phyloP scores from a whole-genome alignment of 768 basidiomycete species.

The Psilocybe sp. region DNA sequence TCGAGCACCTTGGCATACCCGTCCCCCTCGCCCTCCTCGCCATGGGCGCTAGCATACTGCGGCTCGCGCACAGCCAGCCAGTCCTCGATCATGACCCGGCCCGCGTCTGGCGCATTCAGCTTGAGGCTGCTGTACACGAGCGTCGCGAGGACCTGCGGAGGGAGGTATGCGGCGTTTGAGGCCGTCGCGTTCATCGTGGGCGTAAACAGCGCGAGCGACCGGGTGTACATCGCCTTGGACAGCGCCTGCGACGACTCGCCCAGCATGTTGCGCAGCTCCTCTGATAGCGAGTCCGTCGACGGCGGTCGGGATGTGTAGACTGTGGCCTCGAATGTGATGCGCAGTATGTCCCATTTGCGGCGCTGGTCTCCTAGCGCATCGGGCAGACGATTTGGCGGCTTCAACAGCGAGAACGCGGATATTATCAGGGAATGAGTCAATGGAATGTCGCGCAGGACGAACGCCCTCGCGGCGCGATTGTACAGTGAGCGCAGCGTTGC shows the following conservation, averaged over 20 bases:
- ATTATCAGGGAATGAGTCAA: constrained; percentile 63
- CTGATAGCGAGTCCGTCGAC: constrained; percentile 43
- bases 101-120: constrained; percentile 56
- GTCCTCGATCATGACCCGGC: constrained; percentile 67
- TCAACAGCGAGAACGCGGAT: constrained; percentile 66
- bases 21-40: constrained; percentile 33
- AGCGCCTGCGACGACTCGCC: constrained; percentile 59
- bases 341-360: constrained; percentile 84
- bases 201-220: constrained; percentile 68
- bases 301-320: constrained; percentile 59
- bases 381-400: constrained; percentile 28
- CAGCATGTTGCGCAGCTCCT: constrained; percentile 48
- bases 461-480: constrained; percentile 73
- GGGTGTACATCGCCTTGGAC: constrained; percentile 52
- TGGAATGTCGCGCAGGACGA: constrained; percentile 70
- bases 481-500: constrained; percentile 70
- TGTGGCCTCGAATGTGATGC: constrained; percentile 79
- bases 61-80: constrained; percentile 67
- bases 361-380: constrained; percentile 53
- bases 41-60: constrained; percentile 21
- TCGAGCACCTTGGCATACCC: constrained; percentile 77
- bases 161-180: constrained; percentile 54
- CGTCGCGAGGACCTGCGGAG: constrained; percentile 66
- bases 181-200: constrained; percentile 42
- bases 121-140: constrained; percentile 71